phyloP scores from a whole-genome alignment of 805 yeast species.

The Saccharomycopsis javanensis region DNA sequence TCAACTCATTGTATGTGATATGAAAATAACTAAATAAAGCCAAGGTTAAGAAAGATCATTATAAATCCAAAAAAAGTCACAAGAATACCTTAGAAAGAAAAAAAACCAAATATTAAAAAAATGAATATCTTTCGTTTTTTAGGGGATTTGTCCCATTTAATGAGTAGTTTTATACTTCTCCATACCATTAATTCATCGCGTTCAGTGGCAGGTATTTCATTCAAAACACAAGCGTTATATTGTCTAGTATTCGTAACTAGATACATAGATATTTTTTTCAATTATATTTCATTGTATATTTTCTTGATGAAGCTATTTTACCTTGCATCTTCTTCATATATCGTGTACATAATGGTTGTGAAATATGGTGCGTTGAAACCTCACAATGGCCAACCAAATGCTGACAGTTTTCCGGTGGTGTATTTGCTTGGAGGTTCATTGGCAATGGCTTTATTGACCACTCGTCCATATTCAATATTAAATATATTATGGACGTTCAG shows the following conservation, averaged over 20 bases:
- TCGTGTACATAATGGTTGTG: slow-evolving; percentile 57
- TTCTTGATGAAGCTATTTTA: slow-evolving; percentile 73
- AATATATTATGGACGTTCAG: slow-evolving; percentile 84
- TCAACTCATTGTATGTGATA: no score
- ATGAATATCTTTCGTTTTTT: slow-evolving; percentile 36
- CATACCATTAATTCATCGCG: slow-evolving; percentile 54
- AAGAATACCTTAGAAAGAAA: no score
- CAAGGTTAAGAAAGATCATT: no score
- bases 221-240: slow-evolving; percentile 80
- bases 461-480: slow-evolving; percentile 47
- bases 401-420: slow-evolving; percentile 65
- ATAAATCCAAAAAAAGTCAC: no score
- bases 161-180: slow-evolving; percentile 66
- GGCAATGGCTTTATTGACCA: slow-evolving; percentile 52
- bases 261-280: slow-evolving; percentile 52
- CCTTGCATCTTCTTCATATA: slow-evolving; percentile 65
- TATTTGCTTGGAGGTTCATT: slow-evolving; percentile 59
- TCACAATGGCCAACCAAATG: slow-evolving; percentile 40
- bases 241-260: slow-evolving; percentile 63
- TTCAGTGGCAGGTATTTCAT: slow-evolving; percentile 75
- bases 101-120: slow-evolving; percentile 19
- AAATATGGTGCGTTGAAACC: slow-evolving; percentile 45
- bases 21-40: no score
- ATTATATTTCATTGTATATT: slow-evolving; percentile 62
- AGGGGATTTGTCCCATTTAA: slow-evolving; percentile 79